Base-by-base conservation (phyloP, 2,329 filamentous ascomycete genomes). In the Exophiala alcalophila region DNA sequence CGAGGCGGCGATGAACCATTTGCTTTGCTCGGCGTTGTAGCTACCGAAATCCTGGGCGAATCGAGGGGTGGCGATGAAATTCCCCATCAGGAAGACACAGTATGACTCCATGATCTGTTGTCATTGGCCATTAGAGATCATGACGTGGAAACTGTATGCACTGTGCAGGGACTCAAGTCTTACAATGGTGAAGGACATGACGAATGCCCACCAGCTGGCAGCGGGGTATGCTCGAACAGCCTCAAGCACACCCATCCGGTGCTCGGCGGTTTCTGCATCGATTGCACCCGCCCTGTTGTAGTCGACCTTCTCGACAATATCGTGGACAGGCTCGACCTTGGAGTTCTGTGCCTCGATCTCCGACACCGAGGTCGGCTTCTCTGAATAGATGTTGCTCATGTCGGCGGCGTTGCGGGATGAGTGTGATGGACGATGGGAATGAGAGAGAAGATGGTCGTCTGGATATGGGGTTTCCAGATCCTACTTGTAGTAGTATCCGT, bases 41-140 rank as follows among this genome's bases (percentile, higher is more conserved):
- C 76, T 61, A 50, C 77, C 77, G 53, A 66, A 81, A 3, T 65
- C 49, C 0, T 65, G 2, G 20, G 54, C 61, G 63, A 81, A 81
- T 11, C 55, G 46, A 15, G 61, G 39, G 5, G 73, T 66, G 44
- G 77, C 76, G 28, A 81, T 61, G 60, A 82, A 82, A 45, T 76
- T 72, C 34, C 73, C 72, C 57, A 75, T 78, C 15, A 82, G 64
- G 66, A 82, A 81, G 49, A 81, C 73, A 59, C 71, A 71, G 67
- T 79, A 82, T 4, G 77, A 74, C 59, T 81, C 78, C 78, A 82
- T 81, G 54, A 80, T 77, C 77, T 81, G 52, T 52, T n/a, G 32
- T 20, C n/a, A n/a, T n/a, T n/a, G n/a, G n/a, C 41, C 14, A 11
- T 43, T 29, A 40, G 48, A 57, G 32, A 49, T n/a, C 15, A 49